Evolutionary conservation across 2,329 filamentous ascomycete genomes (phyloP).

Genomic region (Ophiosphaerella herpotricha): DNA sequence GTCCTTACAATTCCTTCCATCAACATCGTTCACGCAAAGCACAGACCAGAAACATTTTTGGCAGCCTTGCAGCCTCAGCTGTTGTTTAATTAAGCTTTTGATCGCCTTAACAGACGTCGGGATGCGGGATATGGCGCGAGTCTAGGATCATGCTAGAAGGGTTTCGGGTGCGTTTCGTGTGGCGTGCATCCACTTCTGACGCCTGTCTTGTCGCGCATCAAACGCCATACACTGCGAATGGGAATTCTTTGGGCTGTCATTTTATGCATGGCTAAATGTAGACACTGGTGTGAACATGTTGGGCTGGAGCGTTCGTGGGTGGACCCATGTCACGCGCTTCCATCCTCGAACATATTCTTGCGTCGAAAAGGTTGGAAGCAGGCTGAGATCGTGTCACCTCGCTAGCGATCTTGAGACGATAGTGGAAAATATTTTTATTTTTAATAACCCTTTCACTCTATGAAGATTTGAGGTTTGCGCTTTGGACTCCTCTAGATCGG

Average conservation of each 20-base stretch:
- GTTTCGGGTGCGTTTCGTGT: slow-evolving; percentile 5
- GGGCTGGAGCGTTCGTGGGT: too few species aligned
- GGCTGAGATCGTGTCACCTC: too few species aligned
- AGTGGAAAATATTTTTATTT: too few species aligned
- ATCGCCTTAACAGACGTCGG: not conserved
- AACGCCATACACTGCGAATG: not conserved
- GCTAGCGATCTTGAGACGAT: too few species aligned
- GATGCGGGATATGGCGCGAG: not conserved
- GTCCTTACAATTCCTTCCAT: not conserved
- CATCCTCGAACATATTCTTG: too few species aligned
- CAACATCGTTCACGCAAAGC: not conserved
- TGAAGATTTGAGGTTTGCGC: too few species aligned
- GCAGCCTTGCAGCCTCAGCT: slow-evolving; percentile 1
- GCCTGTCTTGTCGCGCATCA: not conserved
- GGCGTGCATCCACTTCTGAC: not conserved
- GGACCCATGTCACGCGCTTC: too few species aligned
- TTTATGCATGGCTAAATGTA: not conserved
- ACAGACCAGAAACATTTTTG: not conserved
- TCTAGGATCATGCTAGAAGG: not conserved
- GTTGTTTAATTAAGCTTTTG: slow-evolving; percentile 2
- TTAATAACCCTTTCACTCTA: too few species aligned
- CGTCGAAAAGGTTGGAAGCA: too few species aligned
- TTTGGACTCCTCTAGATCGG: too few species aligned
- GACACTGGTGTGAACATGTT: not conserved
- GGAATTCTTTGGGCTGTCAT: not conserved